Base-by-base conservation (phyloP, 352 stramenopile genomes). In the Globisporangium irregulare region DNA sequence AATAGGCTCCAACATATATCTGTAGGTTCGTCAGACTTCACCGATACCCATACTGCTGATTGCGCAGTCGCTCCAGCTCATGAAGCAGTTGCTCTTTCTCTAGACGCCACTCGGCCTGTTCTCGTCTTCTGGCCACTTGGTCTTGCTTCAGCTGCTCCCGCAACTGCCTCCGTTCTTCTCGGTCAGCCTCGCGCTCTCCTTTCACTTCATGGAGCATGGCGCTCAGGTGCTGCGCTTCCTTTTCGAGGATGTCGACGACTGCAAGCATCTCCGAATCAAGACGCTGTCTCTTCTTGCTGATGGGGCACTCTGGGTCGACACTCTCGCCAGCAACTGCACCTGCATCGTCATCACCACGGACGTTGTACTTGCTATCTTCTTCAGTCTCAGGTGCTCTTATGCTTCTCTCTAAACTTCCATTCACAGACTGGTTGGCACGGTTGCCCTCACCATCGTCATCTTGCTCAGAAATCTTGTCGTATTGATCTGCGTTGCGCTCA, bases 111-210 rank as follows among this genome's bases (percentile, higher is more conserved):
- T 38, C 22, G 12, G 24, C 14, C 14, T 15, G 59, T 41, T 64
- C 59, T 64, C 46, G 34, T 22, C 38, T 32, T 10, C 36, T 64
- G 9, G 12, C 43, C 22, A 56, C 59, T 53, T 55, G 59, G 3
- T 64, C 59, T 27, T 36, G 14, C 38, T 27, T 64, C 20, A 64
- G 38, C 59, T 64, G 59, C 59, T 53, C 24, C 22, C 25, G 22
- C 8, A 64, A 18, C 8, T n/a, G 25, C 25, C 24, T 34, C 12
- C 59, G 38, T 41, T 64, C 59, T 50, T 41, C 38, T 5, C 25
- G 59, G 2, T 56, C 59, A 36, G 53, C 27, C 36, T 29, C 22
- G 15, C 59, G 38, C 36, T 64, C 59, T 27, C 54, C 24, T 55
- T 51, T 64, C 34, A 38, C 38, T 32, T 58, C 53, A 14, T 10